Evolutionary conservation across 257 asterid genomes (phyloP), one percentile per base, ranked within the genome.

Genomic region (Paulownia fortunei): DNA sequence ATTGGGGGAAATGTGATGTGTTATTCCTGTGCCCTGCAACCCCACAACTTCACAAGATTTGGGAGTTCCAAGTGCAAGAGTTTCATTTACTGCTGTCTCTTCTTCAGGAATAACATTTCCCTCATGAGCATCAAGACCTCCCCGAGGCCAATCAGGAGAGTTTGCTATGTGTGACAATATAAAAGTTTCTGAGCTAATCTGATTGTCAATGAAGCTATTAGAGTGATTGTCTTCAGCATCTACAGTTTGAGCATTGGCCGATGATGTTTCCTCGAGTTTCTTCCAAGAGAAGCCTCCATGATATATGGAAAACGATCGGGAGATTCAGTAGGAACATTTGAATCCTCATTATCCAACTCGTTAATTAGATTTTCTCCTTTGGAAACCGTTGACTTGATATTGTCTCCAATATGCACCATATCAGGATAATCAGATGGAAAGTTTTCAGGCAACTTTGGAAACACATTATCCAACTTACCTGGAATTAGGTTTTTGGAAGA

Each of bases 91-190:
- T 80, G 41, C 71, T n/a, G 55, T 36, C 44, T 70, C 89, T 68
- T 82, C 84, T 65, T 73, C 84, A 61, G 76, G 80, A 86, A 41
- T 27, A 65, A 64, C 74, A 76, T 74, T 74, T 76, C 70, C 69
- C 42, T 64, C 84, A 75, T 52, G 81, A 74, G 79, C 23, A 77
- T 70, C 85, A 60, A 59, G 51, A 72, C 52, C 84, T 47, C 23
- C 70, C 49, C 32, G 58, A 21, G 69, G 27, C 37, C 69, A 76
- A 81, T 78, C 82, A 56, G 70, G 72, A 78, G 86, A 76, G 47
- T 51, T 13, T 54, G 58, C 68, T 73, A 69, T 47, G 44, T 41
- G 79, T 23, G 69, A 76, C 1, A 68, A 65, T 58, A 41, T 63
- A n/a, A 74, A 55, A 73, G 81, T 79, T 62, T 68, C 87, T 60